Percentiles rank a stretch among this genome's conserved stretches.
These are phyloP conservation scores for Fusarium circinatum DNA, from an alignment of 2,329 filamentous ascomycete genomes.

Conservation along the genomic window DNA sequence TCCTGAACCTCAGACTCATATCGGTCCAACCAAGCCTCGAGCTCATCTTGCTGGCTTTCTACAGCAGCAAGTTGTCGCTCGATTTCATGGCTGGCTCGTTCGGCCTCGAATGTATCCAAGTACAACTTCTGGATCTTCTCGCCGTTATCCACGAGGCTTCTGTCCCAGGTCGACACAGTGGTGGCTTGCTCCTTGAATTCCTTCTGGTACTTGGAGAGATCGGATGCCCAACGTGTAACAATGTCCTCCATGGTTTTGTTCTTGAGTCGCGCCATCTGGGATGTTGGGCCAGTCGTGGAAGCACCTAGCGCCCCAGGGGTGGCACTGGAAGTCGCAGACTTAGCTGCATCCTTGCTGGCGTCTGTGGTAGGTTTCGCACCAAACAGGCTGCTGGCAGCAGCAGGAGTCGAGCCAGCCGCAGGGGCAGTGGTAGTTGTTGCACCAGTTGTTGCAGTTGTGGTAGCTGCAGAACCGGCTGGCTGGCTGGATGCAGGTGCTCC, in stretches of 20 bases:
- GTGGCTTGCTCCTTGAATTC: constrained; percentile 92
- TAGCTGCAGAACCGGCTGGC: constrained; percentile 35
- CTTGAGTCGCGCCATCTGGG: constrained; percentile 89
- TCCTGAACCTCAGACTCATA: constrained; percentile 94
- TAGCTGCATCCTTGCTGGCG: constrained; percentile 43
- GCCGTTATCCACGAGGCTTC: constrained; percentile 90
- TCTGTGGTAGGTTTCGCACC: constrained; percentile 49
- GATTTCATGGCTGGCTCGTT: constrained; percentile 91
- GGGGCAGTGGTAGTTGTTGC: constrained; percentile 43
- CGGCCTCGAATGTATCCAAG: constrained; percentile 90
- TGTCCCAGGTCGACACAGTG: constrained; percentile 90
- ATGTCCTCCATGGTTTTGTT: constrained; percentile 99
- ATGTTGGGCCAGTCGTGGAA: constrained; percentile 83
- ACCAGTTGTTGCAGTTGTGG: constrained; percentile 42
- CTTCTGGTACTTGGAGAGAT: constrained; percentile 95
- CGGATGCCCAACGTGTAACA: constrained; percentile 94
- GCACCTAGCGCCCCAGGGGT: constrained; percentile 64
- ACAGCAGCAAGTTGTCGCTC: constrained; percentile 90
- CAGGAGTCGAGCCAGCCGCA: constrained; percentile 42
- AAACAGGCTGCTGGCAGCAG: constrained; percentile 48
- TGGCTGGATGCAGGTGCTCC: constrained; percentile 36
- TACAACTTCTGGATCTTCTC: constrained; percentile 96
- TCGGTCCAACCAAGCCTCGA: constrained; percentile 86
- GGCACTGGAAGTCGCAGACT: constrained; percentile 45
- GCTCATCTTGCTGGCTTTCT: constrained; percentile 91